A percentile compares a stretch with the other conserved stretches of the same genome.
phyloP scores from a whole-genome alignment of 257 asterid species.

The Przewalskia tangutica region DNA sequence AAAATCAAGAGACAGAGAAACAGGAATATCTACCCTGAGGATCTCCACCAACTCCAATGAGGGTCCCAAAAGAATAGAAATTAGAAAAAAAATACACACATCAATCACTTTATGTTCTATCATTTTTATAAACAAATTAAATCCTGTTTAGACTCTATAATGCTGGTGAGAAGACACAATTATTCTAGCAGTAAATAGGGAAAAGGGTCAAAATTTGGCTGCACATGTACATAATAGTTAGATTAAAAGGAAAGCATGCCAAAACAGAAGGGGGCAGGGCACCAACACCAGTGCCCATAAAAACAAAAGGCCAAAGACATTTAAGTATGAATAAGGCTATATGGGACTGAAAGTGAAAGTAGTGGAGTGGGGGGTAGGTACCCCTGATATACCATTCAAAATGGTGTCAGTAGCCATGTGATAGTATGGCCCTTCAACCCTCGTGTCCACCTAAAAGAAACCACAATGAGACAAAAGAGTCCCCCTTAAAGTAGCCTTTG shows the following conservation, averaged over 20 bases:
- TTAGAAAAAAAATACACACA: not conserved
- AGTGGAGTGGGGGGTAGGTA: conserved; percentile 8
- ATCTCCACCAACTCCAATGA: not conserved
- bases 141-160: not conserved
- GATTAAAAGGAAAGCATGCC: conserved; percentile 8
- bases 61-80: not conserved
- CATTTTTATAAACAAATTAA: not conserved
- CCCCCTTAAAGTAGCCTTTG: conserved; percentile 28
- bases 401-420: conserved; percentile 33
- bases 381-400: conserved; percentile 24
- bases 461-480: conserved; percentile 35
- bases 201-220: not conserved
- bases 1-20: conserved; percentile 1
- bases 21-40: not conserved
- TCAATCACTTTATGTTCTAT: not conserved
- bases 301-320: conserved; percentile 27
- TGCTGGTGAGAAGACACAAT: not conserved
- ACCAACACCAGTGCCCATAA: conserved; percentile 26
- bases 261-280: conserved; percentile 12
- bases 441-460: conserved; percentile 37
- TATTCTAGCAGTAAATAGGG: not conserved
- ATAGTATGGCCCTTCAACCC: conserved; percentile 25
- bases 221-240: conserved; percentile 1
- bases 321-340: conserved; percentile 20
- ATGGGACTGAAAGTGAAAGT: conserved; percentile 22